Evolutionary conservation across 345 rosid species (phyloP).

Genomic region (Capsella bursapastoris): DNA sequence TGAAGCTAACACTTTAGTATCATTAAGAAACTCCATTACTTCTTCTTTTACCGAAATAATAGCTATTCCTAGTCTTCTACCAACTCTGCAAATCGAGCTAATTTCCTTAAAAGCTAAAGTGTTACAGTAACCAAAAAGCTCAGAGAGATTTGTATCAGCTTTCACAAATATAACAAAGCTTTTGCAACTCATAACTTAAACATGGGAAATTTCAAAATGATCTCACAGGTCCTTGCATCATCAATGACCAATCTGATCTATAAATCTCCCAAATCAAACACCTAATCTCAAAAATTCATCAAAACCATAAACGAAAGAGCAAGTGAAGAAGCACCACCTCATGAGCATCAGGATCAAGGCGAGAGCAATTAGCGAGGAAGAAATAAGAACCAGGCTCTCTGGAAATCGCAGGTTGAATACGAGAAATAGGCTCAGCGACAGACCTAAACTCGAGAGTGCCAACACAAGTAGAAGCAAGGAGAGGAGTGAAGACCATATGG

Average conservation of each 20-base stretch:
- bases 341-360: constrained; percentile 61
- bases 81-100: neutral
- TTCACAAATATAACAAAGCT: neutral
- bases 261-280: neutral
- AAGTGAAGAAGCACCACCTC: constrained; percentile 42
- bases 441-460: constrained; percentile 96
- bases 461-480: constrained; percentile 93
- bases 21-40: constrained; percentile 1
- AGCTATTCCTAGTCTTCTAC: neutral
- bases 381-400: constrained; percentile 72
- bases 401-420: constrained; percentile 90
- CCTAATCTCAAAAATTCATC: neutral
- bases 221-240: neutral
- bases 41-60: neutral
- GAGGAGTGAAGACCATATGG: constrained; percentile 94
- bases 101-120: neutral
- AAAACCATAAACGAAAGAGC: neutral
- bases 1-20: neutral
- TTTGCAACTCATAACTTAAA: too few species aligned
- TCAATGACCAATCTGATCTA: constrained; percentile 1
- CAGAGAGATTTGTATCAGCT: neutral
- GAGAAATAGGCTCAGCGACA: constrained; percentile 81
- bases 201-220: neutral
- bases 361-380: constrained; percentile 74
- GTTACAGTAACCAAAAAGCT: neutral